A percentile compares a stretch with the other conserved stretches of the same genome.
Conservation (phyloP, 352 stramenopile species). For the Pythium grandisporangium region DNA sequence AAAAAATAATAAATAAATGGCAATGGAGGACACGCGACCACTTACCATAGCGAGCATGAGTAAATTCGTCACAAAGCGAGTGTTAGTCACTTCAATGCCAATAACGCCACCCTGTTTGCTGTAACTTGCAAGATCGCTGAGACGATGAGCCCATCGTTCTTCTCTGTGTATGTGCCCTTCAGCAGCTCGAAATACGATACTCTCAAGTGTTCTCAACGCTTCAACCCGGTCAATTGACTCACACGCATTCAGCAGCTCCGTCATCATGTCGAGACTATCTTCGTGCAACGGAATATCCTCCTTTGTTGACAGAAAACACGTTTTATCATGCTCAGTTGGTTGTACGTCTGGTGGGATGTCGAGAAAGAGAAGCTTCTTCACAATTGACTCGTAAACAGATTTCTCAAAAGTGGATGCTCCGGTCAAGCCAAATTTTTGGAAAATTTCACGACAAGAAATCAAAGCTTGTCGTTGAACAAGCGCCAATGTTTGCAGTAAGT, state of each 20-base stretch:
- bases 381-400: constrained; percentile 65
- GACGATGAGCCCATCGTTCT: constrained; percentile 44
- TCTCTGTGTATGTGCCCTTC: constrained; percentile 75
- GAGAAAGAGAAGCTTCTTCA: constrained; percentile 78
- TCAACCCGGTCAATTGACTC: constrained; percentile 57
- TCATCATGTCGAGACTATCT: constrained; percentile 52
- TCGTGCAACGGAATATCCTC: constrained; percentile 76
- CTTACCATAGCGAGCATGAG: constrained; percentile 53
- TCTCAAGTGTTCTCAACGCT: constrained; percentile 61
- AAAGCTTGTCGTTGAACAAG: constrained; percentile 67
- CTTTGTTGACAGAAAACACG: constrained; percentile 78
- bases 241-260: constrained; percentile 46
- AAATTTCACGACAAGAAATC: constrained; percentile 59
- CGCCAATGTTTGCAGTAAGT: constrained; percentile 68
- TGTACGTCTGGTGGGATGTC: constrained; percentile 78
- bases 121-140: constrained; percentile 47
- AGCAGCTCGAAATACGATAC: constrained; percentile 65
- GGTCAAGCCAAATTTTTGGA: constrained; percentile 54
- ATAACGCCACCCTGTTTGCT: constrained; percentile 48
- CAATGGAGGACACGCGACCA: no score
- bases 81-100: constrained; percentile 51
- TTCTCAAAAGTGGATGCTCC: constrained; percentile 67
- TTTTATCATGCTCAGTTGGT: constrained; percentile 75
- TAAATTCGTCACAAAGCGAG: constrained; percentile 44
- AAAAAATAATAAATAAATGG: no score